phyloP scores from a whole-genome alignment of 176 grass and related monocot species.

The Neostapfia colusana region DNA sequence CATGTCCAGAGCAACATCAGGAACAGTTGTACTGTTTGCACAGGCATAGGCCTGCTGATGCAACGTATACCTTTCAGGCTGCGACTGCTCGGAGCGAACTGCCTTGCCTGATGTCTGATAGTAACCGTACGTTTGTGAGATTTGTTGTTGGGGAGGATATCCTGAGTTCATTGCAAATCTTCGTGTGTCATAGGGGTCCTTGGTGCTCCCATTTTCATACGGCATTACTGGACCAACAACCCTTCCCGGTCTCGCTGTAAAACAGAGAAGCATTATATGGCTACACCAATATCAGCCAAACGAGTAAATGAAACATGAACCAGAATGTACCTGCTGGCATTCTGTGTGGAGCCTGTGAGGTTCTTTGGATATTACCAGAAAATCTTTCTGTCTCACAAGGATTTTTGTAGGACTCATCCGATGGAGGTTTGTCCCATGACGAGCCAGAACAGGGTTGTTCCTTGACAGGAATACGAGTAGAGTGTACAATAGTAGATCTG shows the following conservation, averaged over 20 bases:
- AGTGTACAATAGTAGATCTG: constrained; percentile 93
- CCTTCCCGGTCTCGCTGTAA: constrained; percentile 81
- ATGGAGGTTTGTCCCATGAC: constrained; percentile 55
- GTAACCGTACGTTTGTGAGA: constrained; percentile 66
- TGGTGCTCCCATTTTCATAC: constrained; percentile 65
- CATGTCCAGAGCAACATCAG: constrained; percentile 88
- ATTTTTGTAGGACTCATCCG: constrained; percentile 56
- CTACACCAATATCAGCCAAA: constrained; percentile 20
- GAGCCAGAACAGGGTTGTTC: constrained; percentile 54
- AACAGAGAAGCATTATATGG: constrained; percentile 20
- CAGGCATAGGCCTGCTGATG: constrained; percentile 56
- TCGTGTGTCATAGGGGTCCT: constrained; percentile 65
- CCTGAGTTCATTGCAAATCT: constrained; percentile 65
- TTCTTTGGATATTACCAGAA: constrained; percentile 33
- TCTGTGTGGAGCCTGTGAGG: constrained; percentile 69
- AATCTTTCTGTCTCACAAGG: constrained; percentile 38
- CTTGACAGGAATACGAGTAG: constrained; percentile 61
- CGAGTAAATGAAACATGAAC: constrained; percentile 4
- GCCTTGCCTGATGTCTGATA: constrained; percentile 59
- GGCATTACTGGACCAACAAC: constrained; percentile 67
- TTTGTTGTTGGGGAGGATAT: constrained; percentile 62
- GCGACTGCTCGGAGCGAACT: constrained; percentile 44
- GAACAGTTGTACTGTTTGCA: constrained; percentile 49
- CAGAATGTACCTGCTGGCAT: constrained; percentile 57
- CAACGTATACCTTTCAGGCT: constrained; percentile 57